Conservation (phyloP, 495 filamentous ascomycete species). For the Penicillium samsonianum region DNA sequence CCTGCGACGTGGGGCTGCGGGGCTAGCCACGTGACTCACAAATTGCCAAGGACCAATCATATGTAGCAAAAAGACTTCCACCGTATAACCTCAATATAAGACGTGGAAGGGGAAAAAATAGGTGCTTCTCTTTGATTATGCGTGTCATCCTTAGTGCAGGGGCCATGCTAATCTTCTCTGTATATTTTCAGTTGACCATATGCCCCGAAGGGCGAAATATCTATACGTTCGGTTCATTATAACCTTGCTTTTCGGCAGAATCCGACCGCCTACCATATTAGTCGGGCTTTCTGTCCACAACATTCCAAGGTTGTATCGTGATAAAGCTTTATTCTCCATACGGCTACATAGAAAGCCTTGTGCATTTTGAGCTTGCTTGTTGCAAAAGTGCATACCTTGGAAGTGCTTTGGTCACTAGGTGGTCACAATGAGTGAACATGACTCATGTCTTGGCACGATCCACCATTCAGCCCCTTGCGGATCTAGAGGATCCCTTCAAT, state of each 20-base stretch:
- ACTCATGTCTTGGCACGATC: background rate
- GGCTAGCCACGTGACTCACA: background rate
- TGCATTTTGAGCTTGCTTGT: background rate
- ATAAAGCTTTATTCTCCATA: no score
- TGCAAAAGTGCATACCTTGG: no score
- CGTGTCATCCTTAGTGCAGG: conserved; percentile 99
- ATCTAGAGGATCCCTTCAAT: background rate
- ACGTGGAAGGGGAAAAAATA: conserved; percentile 56
- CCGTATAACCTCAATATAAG: no score
- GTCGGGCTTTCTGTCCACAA: no score
- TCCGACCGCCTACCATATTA: background rate
- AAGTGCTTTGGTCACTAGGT: background rate
- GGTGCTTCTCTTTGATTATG: conserved; percentile 95
- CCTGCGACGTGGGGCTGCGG: background rate
- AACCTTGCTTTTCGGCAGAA: background rate
- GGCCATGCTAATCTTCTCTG: conserved; percentile 99
- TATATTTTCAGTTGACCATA: conserved; percentile 82
- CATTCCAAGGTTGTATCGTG: no score
- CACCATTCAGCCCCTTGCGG: background rate
- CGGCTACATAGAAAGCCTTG: background rate
- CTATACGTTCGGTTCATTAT: background rate
- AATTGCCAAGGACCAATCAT: background rate
- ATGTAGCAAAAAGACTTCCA: background rate
- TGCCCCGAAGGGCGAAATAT: conserved; percentile 62
- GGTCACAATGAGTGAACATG: background rate